phyloP scores from a whole-genome alignment of 805 yeast genomes.

The Metschnikowia kunwiensis region DNA sequence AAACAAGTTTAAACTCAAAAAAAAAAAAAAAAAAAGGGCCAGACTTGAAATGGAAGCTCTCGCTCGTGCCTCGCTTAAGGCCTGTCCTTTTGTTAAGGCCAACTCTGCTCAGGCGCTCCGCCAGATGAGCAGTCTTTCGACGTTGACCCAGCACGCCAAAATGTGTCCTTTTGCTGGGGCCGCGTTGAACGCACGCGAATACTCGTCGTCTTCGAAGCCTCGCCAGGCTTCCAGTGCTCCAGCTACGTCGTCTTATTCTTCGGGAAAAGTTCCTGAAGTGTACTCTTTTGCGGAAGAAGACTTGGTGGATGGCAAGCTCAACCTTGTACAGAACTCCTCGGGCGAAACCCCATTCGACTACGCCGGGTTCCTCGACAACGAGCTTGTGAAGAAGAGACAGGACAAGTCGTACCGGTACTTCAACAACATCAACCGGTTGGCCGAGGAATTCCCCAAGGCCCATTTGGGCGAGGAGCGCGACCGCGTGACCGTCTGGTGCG shows the following conservation, averaged over 20 bases:
- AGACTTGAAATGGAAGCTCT: slow-evolving; percentile 63
- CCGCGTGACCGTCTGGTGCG: slow-evolving; percentile 98
- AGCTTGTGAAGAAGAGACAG: slow-evolving; percentile 67
- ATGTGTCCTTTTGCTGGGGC: slow-evolving; percentile 91
- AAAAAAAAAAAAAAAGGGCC: no score
- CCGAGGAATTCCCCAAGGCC: slow-evolving; percentile 89
- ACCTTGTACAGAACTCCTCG: slow-evolving; percentile 30
- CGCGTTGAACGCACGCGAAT: slow-evolving; percentile 53
- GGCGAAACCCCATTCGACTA: slow-evolving; percentile 64
- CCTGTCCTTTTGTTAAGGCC: slow-evolving; percentile 80
- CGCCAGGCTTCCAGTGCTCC: slow-evolving; percentile 44
- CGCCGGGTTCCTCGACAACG: slow-evolving; percentile 62
- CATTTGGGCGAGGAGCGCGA: slow-evolving; percentile 73
- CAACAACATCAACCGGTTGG: slow-evolving; percentile 95
- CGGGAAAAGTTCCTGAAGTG: slow-evolving; percentile 29
- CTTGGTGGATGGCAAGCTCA: slow-evolving; percentile 24
- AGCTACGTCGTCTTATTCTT: slow-evolving; percentile 29
- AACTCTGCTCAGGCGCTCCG: slow-evolving; percentile 60
- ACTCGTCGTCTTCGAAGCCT: slow-evolving; percentile 47
- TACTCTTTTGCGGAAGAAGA: slow-evolving; percentile 30
- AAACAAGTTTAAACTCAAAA: no score
- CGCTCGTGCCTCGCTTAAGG: slow-evolving; percentile 68
- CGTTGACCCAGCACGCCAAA: slow-evolving; percentile 54
- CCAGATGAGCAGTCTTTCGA: slow-evolving; percentile 45
- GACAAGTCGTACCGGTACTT: slow-evolving; percentile 95